Conservation (phyloP, 2,329 filamentous ascomycete species). For the Corinectria fuckeliana region DNA sequence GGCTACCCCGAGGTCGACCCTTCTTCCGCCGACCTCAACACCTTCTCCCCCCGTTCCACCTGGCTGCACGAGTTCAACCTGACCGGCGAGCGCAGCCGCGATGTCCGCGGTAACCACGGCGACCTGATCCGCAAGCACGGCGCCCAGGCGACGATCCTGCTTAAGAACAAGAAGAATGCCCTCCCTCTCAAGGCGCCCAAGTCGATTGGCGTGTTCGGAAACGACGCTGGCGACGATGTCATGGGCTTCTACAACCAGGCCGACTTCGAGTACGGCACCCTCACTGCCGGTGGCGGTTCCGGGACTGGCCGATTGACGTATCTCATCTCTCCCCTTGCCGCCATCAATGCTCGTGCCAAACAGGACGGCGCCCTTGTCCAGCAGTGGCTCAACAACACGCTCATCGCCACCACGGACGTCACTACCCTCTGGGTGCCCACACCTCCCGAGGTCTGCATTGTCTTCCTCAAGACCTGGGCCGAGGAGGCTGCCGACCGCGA, state of each 20-base stretch:
- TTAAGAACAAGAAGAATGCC: slow-evolving; percentile 72
- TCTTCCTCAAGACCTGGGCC: slow-evolving; percentile 69
- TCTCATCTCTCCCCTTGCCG: slow-evolving; percentile 45
- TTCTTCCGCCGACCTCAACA: slow-evolving; percentile 56
- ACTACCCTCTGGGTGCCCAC: slow-evolving; percentile 54
- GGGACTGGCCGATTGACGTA: slow-evolving; percentile 49
- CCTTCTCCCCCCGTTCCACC: slow-evolving; percentile 55
- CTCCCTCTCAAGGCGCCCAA: slow-evolving; percentile 66
- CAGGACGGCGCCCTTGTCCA: slow-evolving; percentile 53
- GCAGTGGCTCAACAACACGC: slow-evolving; percentile 56
- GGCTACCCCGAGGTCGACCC: slow-evolving; percentile 52
- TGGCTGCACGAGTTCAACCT: slow-evolving; percentile 50
- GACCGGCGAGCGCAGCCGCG: slow-evolving; percentile 60
- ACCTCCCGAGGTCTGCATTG: slow-evolving; percentile 69
- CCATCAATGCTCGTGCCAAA: slow-evolving; percentile 54
- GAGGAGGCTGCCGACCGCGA: slow-evolving; percentile 68
- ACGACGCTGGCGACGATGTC: slow-evolving; percentile 58
- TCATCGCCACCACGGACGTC: slow-evolving; percentile 45
- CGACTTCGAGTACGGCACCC: slow-evolving; percentile 65
- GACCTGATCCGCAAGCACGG: slow-evolving; percentile 62
- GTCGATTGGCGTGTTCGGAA: slow-evolving; percentile 62
- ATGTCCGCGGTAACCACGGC: slow-evolving; percentile 61
- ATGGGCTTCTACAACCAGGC: slow-evolving; percentile 70
- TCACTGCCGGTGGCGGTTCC: slow-evolving; percentile 64
- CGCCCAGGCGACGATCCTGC: slow-evolving; percentile 66